Conservation (phyloP, 2,329 filamentous ascomycete species). For the Aspergillus terreus region DNA sequence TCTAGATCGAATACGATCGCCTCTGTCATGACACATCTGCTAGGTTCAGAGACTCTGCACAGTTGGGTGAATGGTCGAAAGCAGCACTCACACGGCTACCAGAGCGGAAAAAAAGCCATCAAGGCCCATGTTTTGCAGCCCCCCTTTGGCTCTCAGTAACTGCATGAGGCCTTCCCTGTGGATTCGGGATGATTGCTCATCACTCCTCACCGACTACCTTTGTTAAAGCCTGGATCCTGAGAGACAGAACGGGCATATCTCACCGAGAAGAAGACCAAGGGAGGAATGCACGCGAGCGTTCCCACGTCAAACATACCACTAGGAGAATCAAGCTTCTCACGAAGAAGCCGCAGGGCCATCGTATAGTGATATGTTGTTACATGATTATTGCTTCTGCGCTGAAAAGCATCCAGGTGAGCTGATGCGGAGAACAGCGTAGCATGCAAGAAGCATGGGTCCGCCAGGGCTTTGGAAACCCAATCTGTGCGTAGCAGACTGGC, state of each 20-base stretch:
- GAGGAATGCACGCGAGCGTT: constrained; percentile 3
- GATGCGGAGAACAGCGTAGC: constrained; percentile 5
- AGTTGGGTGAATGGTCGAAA: background rate
- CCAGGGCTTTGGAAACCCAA: constrained; percentile 1
- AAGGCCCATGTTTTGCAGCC: constrained; percentile 1
- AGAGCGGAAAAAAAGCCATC: constrained; percentile 2
- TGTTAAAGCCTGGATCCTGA: too few relatives aligned
- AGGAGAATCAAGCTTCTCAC: constrained; percentile 1
- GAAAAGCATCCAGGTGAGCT: constrained; percentile 5
- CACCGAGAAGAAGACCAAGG: constrained; percentile 6
- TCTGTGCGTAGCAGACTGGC: background rate
- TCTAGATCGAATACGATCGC: constrained; percentile 5
- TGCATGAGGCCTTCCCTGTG: constrained; percentile 3
- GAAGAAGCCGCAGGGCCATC: constrained; percentile 3
- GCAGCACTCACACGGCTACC: constrained; percentile 1
- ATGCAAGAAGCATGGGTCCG: constrained; percentile 5
- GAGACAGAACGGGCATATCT: too few relatives aligned
- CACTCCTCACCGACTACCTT: constrained; percentile 4
- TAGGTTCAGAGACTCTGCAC: background rate
- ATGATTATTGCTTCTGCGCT: background rate
- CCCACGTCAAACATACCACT: background rate
- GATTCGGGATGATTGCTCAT: constrained; percentile 4
- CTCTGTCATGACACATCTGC: constrained; percentile 7
- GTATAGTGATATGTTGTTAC: constrained; percentile 5
- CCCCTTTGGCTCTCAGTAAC: constrained; percentile 3